Percentiles rank a stretch among this genome's conserved stretches.
Evolutionary conservation across 2,329 filamentous ascomycete species (phyloP).

Genomic region (Pseudocercospora macadamiae): DNA sequence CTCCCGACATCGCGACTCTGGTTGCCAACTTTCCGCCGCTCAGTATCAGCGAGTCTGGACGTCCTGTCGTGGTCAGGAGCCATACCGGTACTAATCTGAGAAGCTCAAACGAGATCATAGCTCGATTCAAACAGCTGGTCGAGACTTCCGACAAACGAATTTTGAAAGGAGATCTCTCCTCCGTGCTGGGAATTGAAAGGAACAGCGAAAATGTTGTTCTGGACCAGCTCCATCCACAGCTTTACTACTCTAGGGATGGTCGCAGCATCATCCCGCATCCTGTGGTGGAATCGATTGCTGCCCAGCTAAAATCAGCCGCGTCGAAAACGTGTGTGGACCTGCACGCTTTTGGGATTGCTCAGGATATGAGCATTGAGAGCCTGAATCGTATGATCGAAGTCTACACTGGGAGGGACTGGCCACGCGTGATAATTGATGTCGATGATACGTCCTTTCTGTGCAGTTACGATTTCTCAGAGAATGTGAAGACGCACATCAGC

Average conservation of each 20-base stretch:
- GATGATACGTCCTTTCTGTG: constrained; percentile 24
- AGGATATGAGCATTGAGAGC: constrained; percentile 22
- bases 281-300: constrained; percentile 22
- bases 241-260: constrained; percentile 24
- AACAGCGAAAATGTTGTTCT: constrained; percentile 19
- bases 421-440: constrained; percentile 25
- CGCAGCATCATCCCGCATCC: constrained; percentile 24
- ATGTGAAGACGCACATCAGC: constrained; percentile 17
- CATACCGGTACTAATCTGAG: constrained; percentile 26
- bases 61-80: constrained; percentile 29
- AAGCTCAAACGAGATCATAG: constrained; percentile 16
- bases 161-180: constrained; percentile 14
- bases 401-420: constrained; percentile 26
- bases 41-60: constrained; percentile 20
- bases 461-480: constrained; percentile 20
- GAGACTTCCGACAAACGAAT: constrained; percentile 16
- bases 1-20: constrained; percentile 33
- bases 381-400: constrained; percentile 25
- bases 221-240: constrained; percentile 17
- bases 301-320: constrained; percentile 20
- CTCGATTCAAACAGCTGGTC: constrained; percentile 17
- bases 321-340: constrained; percentile 20
- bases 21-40: constrained; percentile 31
- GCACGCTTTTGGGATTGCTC: constrained; percentile 22
- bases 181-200: constrained; percentile 22